phyloP scores from a whole-genome alignment of 2,329 filamentous ascomycete species.

The Delphinella strobiligena region DNA sequence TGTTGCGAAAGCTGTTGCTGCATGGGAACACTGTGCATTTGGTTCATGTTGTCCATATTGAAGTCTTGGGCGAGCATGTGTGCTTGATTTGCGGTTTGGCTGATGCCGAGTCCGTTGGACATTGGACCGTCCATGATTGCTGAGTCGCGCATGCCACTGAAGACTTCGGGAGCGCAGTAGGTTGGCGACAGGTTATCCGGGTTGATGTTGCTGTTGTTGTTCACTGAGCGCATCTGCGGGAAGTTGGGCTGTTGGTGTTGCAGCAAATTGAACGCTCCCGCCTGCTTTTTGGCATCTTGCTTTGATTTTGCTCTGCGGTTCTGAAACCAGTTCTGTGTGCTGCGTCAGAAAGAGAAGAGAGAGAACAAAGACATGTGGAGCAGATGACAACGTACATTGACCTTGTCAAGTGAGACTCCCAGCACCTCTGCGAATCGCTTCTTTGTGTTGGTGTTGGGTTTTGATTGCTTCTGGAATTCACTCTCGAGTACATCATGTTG shows the following conservation, averaged over 20 bases:
- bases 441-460: conserved; percentile 38
- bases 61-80: neutral
- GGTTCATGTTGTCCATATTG: neutral
- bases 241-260: conserved; percentile 12
- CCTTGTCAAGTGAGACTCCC: conserved; percentile 39
- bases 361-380: conserved; percentile 18
- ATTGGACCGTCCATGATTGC: conserved; percentile 8
- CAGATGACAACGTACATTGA: no score
- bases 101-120: conserved; percentile 9
- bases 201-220: conserved; percentile 11
- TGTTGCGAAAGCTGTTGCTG: neutral
- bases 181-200: conserved; percentile 21
- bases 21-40: no score
- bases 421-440: conserved; percentile 37
- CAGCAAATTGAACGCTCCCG: conserved; percentile 17
- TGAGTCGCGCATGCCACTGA: conserved; percentile 17
- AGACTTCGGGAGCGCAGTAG: conserved; percentile 19
- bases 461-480: conserved; percentile 36
- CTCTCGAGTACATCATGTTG: conserved; percentile 40
- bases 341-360: conserved; percentile 1
- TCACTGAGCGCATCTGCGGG: conserved; percentile 8
- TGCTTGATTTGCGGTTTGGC: conserved; percentile 1
- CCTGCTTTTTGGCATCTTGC: conserved; percentile 38
- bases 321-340: conserved; percentile 40
- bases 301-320: conserved; percentile 41